Evolutionary conservation across 495 filamentous ascomycete species (phyloP), one percentile per base, ranked within the genome.

Genomic region (Podospora fimiseda): DNA sequence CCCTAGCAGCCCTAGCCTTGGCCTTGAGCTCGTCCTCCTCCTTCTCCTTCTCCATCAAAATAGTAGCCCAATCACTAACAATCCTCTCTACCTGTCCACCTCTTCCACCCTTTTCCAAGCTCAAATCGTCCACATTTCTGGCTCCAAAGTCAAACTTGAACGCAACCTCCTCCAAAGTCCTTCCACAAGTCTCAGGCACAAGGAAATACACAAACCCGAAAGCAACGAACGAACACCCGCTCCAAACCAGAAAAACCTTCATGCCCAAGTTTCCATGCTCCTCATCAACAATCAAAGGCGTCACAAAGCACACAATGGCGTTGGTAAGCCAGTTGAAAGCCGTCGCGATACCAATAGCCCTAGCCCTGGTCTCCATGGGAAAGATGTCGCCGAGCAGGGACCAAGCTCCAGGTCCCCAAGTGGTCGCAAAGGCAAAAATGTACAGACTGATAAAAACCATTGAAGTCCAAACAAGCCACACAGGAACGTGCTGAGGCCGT

Each of bases 261-360:
- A 78, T 60, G 15, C 75, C 76, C 6, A 87, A 69, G 58, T 85
- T 80, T 59, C 66, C 73, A 59, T 79, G 58, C 46, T 82, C 74
- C 6, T 51, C 56, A 51, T 73, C 73, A 21, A 85, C 78, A 59
- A 88, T 75, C 59, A 70, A 4, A 9, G 44, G 44, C 37, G 42
- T 55, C 9, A 55, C 15, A n/a, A 47, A 49, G 18, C 45, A 60
- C 15, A 70, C 65, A 54, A 70, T 56, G 23, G 62, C 66, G 73
- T 90, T 90, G 83, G 83, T 88, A 67, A 89, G 80, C 87, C 87
- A 90, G 71, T 89, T 89, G 30, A 83, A 80, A 3, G 86, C 85
- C 0, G 84, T 88, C 4, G 85, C 82, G 70, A 90, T 80, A 49
- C 83, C 85, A 22, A 89, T 74, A 56, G 75, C 75, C 70, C 85